phyloP scores from a whole-genome alignment of 495 filamentous ascomycete species.

The Jackrogersella minutella region DNA sequence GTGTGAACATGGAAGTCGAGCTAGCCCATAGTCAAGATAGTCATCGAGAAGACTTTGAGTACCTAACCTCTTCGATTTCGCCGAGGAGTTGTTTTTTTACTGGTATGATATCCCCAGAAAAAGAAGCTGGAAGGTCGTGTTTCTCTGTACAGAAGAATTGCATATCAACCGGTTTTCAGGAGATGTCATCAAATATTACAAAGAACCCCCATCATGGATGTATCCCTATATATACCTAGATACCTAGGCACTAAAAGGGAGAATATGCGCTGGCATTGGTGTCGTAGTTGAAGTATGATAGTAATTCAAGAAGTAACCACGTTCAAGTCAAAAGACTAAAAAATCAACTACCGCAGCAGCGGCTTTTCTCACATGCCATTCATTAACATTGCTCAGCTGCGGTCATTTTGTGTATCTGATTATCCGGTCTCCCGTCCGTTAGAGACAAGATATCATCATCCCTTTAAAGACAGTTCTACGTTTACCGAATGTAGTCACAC shows the following conservation, averaged over 20 bases:
- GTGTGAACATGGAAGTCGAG: too few species aligned
- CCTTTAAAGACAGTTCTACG: background rate
- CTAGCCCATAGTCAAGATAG: background rate
- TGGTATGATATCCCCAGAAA: background rate
- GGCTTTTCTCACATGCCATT: conserved; percentile 5
- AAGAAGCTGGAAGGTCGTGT: background rate
- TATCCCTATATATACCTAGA: too few species aligned
- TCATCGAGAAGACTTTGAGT: background rate
- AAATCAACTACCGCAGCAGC: background rate
- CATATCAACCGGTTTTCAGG: background rate
- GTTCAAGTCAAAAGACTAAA: background rate
- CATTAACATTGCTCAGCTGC: background rate
- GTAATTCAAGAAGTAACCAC: background rate
- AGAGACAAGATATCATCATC: conserved; percentile 10
- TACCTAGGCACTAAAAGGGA: too few species aligned
- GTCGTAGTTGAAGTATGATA: background rate
- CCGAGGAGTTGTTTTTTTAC: too few species aligned
- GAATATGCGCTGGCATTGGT: too few species aligned
- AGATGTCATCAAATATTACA: too few species aligned
- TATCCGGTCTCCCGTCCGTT: background rate
- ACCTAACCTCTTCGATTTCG: background rate
- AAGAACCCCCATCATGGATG: too few species aligned
- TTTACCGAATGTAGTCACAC: background rate
- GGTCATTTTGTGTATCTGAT: background rate
- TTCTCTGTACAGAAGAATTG: background rate